Evolutionary conservation across 176 grass and related monocot species (phyloP).

Genomic region (Carex pumila): DNA sequence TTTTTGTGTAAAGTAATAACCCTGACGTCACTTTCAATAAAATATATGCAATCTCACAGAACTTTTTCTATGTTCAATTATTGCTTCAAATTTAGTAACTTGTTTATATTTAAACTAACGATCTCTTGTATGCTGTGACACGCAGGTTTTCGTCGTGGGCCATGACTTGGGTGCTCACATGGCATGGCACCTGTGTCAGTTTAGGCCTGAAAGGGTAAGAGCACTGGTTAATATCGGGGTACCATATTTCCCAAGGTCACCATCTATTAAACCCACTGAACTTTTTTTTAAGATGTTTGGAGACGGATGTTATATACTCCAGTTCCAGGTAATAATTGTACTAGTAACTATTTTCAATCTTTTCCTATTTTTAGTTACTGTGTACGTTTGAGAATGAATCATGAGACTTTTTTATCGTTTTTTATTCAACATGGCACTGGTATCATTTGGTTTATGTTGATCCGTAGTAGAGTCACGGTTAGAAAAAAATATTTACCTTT

Average conservation of each 20-base stretch:
- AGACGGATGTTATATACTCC: constrained; percentile 46
- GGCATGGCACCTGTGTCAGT: constrained; percentile 42
- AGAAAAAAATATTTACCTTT: no score
- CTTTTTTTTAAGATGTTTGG: background rate
- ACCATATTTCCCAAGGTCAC: constrained; percentile 17
- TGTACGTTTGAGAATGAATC: no score
- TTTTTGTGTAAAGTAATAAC: background rate
- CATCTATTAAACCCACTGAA: background rate
- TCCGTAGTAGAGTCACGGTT: no score
- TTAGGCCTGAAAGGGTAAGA: constrained; percentile 44
- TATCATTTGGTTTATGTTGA: no score
- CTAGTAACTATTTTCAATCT: background rate
- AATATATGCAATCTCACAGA: background rate
- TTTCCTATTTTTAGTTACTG: background rate
- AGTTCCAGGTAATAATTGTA: constrained; percentile 45
- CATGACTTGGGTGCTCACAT: constrained; percentile 46
- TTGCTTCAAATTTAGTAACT: background rate
- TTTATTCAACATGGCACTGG: no score
- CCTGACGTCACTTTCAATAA: background rate
- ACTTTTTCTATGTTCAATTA: background rate
- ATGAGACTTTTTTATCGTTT: no score
- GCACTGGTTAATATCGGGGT: constrained; percentile 32
- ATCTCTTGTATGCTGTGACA: background rate
- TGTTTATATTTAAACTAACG: background rate
- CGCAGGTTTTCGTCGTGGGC: constrained; percentile 47